Conservation (phyloP, 78 protist genomes). For the Dictyostelium brefeldianum region DNA sequence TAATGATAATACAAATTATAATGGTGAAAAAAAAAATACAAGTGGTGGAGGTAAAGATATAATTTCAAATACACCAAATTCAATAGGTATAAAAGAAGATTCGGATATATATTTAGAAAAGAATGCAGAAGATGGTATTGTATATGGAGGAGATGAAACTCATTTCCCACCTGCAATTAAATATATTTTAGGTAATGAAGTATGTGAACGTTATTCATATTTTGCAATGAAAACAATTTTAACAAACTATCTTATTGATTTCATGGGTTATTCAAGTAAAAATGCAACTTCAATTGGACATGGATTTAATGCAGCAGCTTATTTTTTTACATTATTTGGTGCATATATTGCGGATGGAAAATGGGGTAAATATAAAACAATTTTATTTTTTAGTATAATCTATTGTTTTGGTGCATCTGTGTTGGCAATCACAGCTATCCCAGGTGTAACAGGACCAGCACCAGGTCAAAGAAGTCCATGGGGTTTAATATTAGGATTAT, state of each 20-base stretch:
- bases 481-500: constrained; percentile 66
- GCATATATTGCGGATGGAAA: constrained; percentile 75
- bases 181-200: constrained; percentile 83
- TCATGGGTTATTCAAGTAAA: constrained; percentile 47
- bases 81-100: constrained; percentile 82
- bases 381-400: constrained; percentile 58
- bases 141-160: not conserved
- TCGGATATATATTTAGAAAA: constrained; percentile 67
- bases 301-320: constrained; percentile 55
- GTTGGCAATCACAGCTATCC: constrained; percentile 73
- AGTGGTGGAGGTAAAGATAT: not conserved
- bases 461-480: constrained; percentile 66
- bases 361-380: constrained; percentile 79
- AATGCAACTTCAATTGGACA: constrained; percentile 67
- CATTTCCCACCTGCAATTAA: constrained; percentile 37
- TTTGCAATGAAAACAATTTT: constrained; percentile 77
- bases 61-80: constrained; percentile 23
- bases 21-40: not conserved
- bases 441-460: constrained; percentile 77
- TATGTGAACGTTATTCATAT: constrained; percentile 80
- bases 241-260: constrained; percentile 60
- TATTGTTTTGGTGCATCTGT: constrained; percentile 68
- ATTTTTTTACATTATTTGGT: constrained; percentile 70
- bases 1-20: not conserved
- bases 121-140: not conserved